Evolutionary conservation across 257 asterid genomes (phyloP).

Genomic region (Gentiana straminea): DNA sequence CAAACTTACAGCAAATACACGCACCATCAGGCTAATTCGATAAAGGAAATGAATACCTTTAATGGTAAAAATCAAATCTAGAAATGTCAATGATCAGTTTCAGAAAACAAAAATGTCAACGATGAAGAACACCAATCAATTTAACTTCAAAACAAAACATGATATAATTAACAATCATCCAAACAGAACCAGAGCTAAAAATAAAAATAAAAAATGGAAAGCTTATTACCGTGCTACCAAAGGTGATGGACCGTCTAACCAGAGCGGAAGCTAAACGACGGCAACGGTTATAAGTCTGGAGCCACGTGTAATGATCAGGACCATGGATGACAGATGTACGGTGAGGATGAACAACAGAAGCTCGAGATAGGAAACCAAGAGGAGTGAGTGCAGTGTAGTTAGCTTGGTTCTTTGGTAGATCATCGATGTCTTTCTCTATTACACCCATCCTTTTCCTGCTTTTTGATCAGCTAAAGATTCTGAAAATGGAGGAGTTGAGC

Average conservation of each 20-base stretch:
- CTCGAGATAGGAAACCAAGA: slow-evolving; percentile 69
- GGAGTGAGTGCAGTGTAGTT: slow-evolving; percentile 81
- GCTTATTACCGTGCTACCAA: slow-evolving; percentile 66
- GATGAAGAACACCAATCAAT: neutral
- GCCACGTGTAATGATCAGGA: slow-evolving; percentile 64
- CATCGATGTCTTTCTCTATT: slow-evolving; percentile 67
- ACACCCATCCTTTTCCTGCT: slow-evolving; percentile 10
- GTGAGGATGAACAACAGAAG: slow-evolving; percentile 67
- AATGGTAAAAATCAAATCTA: too few relatives aligned
- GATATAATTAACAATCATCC: neutral
- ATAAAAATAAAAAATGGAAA: neutral
- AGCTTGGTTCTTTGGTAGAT: slow-evolving; percentile 76
- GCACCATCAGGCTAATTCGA: too few relatives aligned
- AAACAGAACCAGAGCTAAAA: neutral
- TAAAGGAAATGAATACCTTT: too few relatives aligned
- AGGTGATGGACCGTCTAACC: slow-evolving; percentile 41
- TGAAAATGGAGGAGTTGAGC: neutral
- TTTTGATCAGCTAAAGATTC: neutral
- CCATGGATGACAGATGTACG: slow-evolving; percentile 69
- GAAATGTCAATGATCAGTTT: too few relatives aligned
- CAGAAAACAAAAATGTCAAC: neutral
- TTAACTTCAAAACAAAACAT: too few relatives aligned
- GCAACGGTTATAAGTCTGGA: slow-evolving; percentile 82
- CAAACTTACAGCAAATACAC: too few relatives aligned
- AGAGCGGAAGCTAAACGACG: slow-evolving; percentile 93